phyloP scores from a whole-genome alignment of 257 asterid genomes.

The Solanum arcanum region DNA sequence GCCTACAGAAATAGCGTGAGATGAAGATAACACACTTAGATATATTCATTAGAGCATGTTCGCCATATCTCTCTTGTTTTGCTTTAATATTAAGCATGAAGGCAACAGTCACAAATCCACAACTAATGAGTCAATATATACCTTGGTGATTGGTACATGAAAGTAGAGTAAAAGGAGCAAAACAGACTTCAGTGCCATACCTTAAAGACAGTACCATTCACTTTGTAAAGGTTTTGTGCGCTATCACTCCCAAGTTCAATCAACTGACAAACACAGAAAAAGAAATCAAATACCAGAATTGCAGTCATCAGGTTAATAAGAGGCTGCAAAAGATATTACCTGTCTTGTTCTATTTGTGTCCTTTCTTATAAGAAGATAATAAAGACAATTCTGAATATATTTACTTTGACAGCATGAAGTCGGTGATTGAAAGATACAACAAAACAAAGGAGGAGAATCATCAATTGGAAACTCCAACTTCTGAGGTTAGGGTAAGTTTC shows the following conservation, averaged over 20 bases:
- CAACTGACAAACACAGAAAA: background rate
- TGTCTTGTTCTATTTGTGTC: background rate
- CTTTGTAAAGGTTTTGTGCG: background rate
- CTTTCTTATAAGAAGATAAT: background rate
- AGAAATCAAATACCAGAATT: background rate
- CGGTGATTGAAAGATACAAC: constrained; percentile 52
- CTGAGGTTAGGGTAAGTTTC: constrained; percentile 63
- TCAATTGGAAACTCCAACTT: constrained; percentile 40
- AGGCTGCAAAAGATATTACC: background rate
- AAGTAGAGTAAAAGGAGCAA: background rate
- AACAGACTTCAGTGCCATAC: background rate
- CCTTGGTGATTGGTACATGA: background rate
- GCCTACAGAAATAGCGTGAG: background rate
- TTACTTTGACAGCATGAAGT: constrained; percentile 43
- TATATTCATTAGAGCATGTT: background rate
- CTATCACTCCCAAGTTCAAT: background rate
- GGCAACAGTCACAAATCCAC: background rate
- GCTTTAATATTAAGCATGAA: background rate
- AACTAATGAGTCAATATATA: background rate
- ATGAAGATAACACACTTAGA: background rate
- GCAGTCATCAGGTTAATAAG: background rate
- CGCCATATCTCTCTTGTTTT: background rate
- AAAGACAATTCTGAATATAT: background rate
- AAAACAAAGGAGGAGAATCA: constrained; percentile 46
- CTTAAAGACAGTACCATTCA: background rate